Evolutionary conservation across 192 early-diverging fungal genomes (phyloP), one percentile per base, ranked within the genome.

Genomic region (Ambispora gerdemannii): DNA sequence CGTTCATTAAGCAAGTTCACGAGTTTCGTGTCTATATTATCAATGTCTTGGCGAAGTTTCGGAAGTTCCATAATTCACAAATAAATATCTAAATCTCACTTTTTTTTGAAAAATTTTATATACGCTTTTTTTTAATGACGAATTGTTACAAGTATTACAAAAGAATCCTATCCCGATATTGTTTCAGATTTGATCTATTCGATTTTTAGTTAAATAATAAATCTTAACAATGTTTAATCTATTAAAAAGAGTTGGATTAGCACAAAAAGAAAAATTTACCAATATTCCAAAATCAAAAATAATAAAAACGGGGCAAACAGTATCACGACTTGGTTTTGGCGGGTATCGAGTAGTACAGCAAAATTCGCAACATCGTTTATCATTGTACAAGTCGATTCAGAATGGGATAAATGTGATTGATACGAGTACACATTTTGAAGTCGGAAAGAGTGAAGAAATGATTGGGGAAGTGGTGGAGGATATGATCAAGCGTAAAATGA

Each of bases 1-100:
- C 93, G 88, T 75, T 93, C 89, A 80, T 93, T 95, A 27, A 93
- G 83, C 34, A 93, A 72, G 31, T 86, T 78, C 27, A 95, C 88
- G 38, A 95, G 78, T 50, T 85, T 83, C 25, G 82, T 82, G 73
- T 93, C 93, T 19, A 94, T 77, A 17, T 83, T 80, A 63, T 92
- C 90, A 62, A 94, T 93, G 59, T 86, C 81, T 55, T 81, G 76
- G 50, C 88, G 83, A 30, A 88, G 80, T 2, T 81, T 71, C 20
- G 79, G 77, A 17, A 91, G 80, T 62, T 91, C 55, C 55, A 31
- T 1, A 28, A 27, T 58, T 58, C 24, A 19, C 50, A n/a, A n/a
- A n/a, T n/a, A n/a, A n/a, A n/a, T n/a, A n/a, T n/a, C n/a, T n/a
- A n/a, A n/a, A n/a, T n/a, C n/a, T n/a, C n/a, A n/a, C n/a, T n/a